Evolutionary conservation across 192 early-diverging fungal species (phyloP).

Genomic region (Mortierella alpina): DNA sequence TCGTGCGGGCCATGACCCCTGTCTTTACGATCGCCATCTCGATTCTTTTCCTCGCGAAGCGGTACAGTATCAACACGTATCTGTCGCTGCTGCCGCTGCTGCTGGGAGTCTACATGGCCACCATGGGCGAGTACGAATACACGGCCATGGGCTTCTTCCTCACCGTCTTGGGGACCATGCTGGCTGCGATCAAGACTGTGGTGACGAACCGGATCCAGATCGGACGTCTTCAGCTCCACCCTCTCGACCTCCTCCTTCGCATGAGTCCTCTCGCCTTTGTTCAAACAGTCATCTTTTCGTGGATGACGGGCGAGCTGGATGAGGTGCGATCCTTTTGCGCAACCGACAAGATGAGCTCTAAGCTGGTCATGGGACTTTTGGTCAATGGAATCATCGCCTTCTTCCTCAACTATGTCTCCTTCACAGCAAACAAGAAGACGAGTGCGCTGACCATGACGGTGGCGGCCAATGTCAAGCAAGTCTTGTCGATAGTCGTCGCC

Average conservation of each 20-base stretch:
- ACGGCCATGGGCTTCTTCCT: slow-evolving; percentile 78
- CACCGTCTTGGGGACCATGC: slow-evolving; percentile 82
- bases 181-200: slow-evolving; percentile 86
- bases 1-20: slow-evolving; percentile 85
- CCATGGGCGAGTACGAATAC: slow-evolving; percentile 82
- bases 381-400: slow-evolving; percentile 89
- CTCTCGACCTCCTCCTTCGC: slow-evolving; percentile 81
- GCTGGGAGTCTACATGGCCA: slow-evolving; percentile 86
- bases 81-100: slow-evolving; percentile 71
- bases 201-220: slow-evolving; percentile 85
- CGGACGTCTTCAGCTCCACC: slow-evolving; percentile 81
- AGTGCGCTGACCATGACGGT: slow-evolving; percentile 88
- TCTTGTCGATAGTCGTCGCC: slow-evolving; percentile 70
- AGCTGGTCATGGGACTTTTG: slow-evolving; percentile 63
- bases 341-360: slow-evolving; percentile 54
- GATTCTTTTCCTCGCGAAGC: slow-evolving; percentile 67
- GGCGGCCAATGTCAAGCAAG: slow-evolving; percentile 81
- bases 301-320: slow-evolving; percentile 72
- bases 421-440: slow-evolving; percentile 89
- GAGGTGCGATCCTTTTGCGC: slow-evolving; percentile 51
- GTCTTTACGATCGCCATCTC: slow-evolving; percentile 82
- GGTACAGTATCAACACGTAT: slow-evolving; percentile 65
- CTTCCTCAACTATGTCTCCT: slow-evolving; percentile 84
- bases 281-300: slow-evolving; percentile 76
- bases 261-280: slow-evolving; percentile 83